Evolutionary conservation across 371 early-diverging fungal genomes (phyloP).

Genomic region (Mortierella sp.): DNA sequence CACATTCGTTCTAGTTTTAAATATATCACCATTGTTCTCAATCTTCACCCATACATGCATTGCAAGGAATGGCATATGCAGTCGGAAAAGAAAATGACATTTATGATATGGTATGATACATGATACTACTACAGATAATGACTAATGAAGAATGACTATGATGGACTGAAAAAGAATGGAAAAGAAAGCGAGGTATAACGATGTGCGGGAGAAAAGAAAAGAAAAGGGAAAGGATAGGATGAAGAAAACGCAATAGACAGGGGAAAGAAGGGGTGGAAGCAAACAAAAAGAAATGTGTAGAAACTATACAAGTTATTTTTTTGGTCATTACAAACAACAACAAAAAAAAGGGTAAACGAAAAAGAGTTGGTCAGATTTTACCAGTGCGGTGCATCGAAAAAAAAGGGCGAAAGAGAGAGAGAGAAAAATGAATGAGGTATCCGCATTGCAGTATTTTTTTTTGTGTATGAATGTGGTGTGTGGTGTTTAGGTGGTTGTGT

Average conservation of each 20-base stretch:
- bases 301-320: neutral
- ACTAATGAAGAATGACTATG: slow-evolving; percentile 11
- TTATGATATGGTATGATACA: neutral
- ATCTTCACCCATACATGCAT: neutral
- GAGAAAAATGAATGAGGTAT: neutral
- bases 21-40: too few species aligned
- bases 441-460: slow-evolving; percentile 11
- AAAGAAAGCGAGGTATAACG: neutral
- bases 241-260: neutral
- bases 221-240: neutral
- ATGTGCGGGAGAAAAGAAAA: neutral
- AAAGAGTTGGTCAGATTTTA: neutral
- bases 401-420: neutral
- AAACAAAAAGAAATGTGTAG: neutral
- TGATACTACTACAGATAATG: slow-evolving; percentile 1
- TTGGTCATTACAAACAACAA: neutral
- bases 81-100: neutral
- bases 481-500: neutral
- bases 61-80: neutral
- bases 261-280: neutral
- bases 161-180: neutral
- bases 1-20: too few species aligned
- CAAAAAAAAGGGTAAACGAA: neutral
- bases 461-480: neutral
- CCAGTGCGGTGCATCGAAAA: slow-evolving; percentile 1